phyloP scores from a whole-genome alignment of 192 early-diverging fungal species.

The Gonapodya sp. region DNA sequence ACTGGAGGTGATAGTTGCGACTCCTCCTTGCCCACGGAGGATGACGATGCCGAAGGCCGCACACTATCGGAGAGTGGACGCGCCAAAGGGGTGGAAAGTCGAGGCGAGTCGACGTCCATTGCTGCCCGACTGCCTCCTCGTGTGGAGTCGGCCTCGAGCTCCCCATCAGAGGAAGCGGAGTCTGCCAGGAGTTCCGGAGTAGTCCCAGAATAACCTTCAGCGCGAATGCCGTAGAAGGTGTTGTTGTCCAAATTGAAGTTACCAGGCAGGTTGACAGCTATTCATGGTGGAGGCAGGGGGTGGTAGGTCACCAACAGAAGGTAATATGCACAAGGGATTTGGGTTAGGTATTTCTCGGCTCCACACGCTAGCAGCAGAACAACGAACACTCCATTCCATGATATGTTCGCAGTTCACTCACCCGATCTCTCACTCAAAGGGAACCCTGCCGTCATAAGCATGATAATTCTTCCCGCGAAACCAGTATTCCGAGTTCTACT shows the following conservation, averaged over 20 bases:
- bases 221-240: constrained; percentile 24
- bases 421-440: constrained; percentile 80
- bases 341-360: too few species aligned
- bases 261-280: constrained; percentile 79
- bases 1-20: too few species aligned
- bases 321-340: too few species aligned
- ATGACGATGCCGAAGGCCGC: too few species aligned
- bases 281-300: background rate
- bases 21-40: too few species aligned
- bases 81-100: background rate
- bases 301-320: background rate
- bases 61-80: too few species aligned
- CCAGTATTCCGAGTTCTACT: constrained; percentile 72
- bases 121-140: background rate
- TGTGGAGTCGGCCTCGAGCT: background rate
- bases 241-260: constrained; percentile 70
- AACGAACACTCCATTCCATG: too few species aligned
- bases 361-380: too few species aligned
- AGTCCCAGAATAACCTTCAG: background rate
- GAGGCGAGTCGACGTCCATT: background rate
- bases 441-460: constrained; percentile 76
- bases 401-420: background rate
- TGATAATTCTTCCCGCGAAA: constrained; percentile 77
- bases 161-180: background rate
- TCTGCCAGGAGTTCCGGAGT: background rate